phyloP scores from a whole-genome alignment of 1,139 yeast genomes.

The Candida glucosophila region DNA sequence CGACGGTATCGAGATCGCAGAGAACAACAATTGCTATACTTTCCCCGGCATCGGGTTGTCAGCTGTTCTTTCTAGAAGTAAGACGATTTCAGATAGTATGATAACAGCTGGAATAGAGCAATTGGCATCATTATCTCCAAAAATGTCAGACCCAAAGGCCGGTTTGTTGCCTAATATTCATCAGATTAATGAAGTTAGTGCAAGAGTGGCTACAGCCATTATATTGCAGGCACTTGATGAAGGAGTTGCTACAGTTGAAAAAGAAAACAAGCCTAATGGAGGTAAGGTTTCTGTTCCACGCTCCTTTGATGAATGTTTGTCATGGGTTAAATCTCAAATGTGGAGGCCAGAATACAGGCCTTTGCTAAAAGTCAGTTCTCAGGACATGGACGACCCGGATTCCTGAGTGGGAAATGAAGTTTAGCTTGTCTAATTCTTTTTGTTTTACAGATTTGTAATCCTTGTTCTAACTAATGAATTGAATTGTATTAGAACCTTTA shows the following conservation, averaged over 20 bases:
- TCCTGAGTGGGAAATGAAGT: too few relatives aligned
- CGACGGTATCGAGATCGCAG: conserved; percentile 78
- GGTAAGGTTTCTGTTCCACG: conserved; percentile 69
- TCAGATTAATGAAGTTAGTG: conserved; percentile 80
- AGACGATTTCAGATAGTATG: conserved; percentile 78
- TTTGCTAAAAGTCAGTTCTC: conserved; percentile 68
- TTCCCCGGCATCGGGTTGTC: conserved; percentile 98
- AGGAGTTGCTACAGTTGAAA: conserved; percentile 73
- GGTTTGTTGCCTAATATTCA: conserved; percentile 85
- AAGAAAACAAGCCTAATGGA: conserved; percentile 51
- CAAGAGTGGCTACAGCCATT: conserved; percentile 88
- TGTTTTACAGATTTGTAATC: too few relatives aligned
- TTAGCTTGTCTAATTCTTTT: too few relatives aligned
- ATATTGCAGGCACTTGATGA: conserved; percentile 80
- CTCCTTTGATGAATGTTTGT: conserved; percentile 68
- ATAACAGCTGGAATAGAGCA: conserved; percentile 93
- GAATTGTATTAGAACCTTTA: too few relatives aligned
- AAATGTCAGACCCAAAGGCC: conserved; percentile 65
- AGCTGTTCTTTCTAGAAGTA: conserved; percentile 80
- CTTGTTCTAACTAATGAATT: too few relatives aligned
- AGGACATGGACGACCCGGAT: too few relatives aligned
- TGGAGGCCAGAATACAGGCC: conserved; percentile 93
- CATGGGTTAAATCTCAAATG: conserved; percentile 92
- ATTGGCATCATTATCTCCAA: conserved; percentile 76
- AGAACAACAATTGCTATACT: conserved; percentile 91